Base-by-base conservation (phyloP, 192 early-diverging fungal species). In the Coemansia sp. region DNA sequence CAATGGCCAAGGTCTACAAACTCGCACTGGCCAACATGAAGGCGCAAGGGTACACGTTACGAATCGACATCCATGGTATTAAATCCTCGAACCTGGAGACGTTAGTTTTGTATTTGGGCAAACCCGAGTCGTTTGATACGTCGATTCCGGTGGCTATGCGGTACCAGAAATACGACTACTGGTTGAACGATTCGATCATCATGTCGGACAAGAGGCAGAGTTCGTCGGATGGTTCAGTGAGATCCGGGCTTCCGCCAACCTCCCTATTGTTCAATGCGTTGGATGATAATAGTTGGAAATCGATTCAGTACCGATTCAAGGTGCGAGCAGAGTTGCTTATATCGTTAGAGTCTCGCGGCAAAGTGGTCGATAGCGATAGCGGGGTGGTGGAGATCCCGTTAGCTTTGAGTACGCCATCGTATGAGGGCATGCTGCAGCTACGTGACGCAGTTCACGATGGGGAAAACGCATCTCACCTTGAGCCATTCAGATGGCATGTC, bases 401-500 rank as follows among this genome's bases (percentile, higher is more conserved):
- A 47, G 62, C 72, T 10, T 40, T 78, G 44, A 55, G 44, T 7
- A 66, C 76, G 7, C 76, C 76, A 7, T 18, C 3, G 16, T 78
- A 78, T 20, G 59, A 63, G 43, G 41, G 47, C 9, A 3, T 55
- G 9, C 12, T 16, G 3, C 31, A 44, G 22, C 10, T 65, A 8
- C 9, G 22, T 15, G 7, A 4, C 8, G 63, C 76, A 49, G 38
- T 68, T 9, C 24, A 33, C 1, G 15, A 63, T 5, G 13, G 8
- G 3, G 59, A 72, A 22, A 54, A 27, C 6, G 63, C 51, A 22
- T 36, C 34, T 1, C 42, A 66, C 16, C 55, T 70, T 3, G 70
- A 77, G 62, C 70, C 67, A 20, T 64, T 78, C 44, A 67, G 62
- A 13, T 78, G 71, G 71, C 38, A 33, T 20, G 60, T 72, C 29